phyloP scores from a whole-genome alignment of 1,284 basidiomycete species.

The Irpex sp. region DNA sequence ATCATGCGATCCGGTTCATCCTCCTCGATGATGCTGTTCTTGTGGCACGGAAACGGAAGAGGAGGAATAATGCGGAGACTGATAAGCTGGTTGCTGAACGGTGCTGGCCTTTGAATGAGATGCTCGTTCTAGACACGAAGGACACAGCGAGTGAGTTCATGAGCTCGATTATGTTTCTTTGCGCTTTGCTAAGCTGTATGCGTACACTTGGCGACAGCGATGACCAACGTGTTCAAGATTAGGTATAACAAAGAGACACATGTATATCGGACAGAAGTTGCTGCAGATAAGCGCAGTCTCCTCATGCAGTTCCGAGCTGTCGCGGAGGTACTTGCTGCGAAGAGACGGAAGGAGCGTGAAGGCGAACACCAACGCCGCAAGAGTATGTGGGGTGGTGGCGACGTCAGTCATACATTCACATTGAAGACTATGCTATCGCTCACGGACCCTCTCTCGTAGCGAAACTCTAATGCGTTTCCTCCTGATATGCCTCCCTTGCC shows the following conservation, averaged over 20 bases:
- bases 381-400: constrained; percentile 67
- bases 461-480: constrained; percentile 22
- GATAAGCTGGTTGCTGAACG: constrained; percentile 85
- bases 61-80: constrained; percentile 43
- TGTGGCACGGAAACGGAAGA: constrained; percentile 66
- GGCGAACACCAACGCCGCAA: constrained; percentile 86
- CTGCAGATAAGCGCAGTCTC: constrained; percentile 84
- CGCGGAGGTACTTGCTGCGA: constrained; percentile 86
- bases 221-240: constrained; percentile 96
- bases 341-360: constrained; percentile 88
- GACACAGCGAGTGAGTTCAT: constrained; percentile 76
- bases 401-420: constrained; percentile 39
- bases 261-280: constrained; percentile 84
- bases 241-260: constrained; percentile 90
- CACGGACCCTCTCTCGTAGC: constrained; percentile 15
- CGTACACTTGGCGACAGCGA: constrained; percentile 43
- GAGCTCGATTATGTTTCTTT: neutral
- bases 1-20: constrained; percentile 86
- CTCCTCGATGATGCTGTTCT: constrained; percentile 90
- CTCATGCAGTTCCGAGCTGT: constrained; percentile 87
- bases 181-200: neutral
- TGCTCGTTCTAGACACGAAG: constrained; percentile 93
- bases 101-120: constrained; percentile 91
- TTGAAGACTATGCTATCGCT: neutral
- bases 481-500: constrained; percentile 45